phyloP scores from a whole-genome alignment of 768 basidiomycete genomes.

The Calocybe cyanea region DNA sequence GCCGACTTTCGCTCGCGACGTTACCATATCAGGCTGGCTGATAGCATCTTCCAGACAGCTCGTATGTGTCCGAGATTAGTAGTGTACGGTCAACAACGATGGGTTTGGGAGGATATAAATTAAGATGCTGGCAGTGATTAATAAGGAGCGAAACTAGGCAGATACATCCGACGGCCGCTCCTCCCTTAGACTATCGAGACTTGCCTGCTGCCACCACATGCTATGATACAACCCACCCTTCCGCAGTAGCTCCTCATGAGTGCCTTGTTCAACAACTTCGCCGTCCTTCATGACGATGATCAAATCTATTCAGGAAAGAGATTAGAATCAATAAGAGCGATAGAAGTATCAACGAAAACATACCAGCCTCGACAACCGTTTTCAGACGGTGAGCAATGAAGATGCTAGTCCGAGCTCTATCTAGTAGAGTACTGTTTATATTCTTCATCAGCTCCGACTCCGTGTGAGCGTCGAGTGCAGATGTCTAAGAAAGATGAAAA shows the following conservation, averaged over 20 bases:
- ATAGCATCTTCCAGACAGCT: too few species aligned
- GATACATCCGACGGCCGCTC: constrained; percentile 7
- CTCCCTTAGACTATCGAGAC: constrained; percentile 30
- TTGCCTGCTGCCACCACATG: constrained; percentile 80
- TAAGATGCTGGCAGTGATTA: too few species aligned
- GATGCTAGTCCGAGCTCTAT: constrained; percentile 84
- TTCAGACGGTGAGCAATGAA: constrained; percentile 94
- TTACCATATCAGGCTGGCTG: too few species aligned
- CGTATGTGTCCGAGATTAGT: too few species aligned
- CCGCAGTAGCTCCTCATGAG: constrained; percentile 81
- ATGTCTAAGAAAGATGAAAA: constrained; percentile 57
- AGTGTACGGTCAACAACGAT: too few species aligned
- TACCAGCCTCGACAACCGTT: constrained; percentile 88
- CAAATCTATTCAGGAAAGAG: constrained; percentile 47
- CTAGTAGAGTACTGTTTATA: constrained; percentile 74
- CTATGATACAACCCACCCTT: constrained; percentile 67
- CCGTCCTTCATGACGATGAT: constrained; percentile 96
- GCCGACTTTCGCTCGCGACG: too few species aligned
- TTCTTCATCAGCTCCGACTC: constrained; percentile 95
- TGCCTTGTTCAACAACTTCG: constrained; percentile 86
- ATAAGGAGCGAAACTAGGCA: too few species aligned
- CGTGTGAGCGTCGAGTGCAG: constrained; percentile 92
- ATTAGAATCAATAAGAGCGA: neutral
- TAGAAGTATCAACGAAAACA: constrained; percentile 15
- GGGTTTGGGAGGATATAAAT: neutral